Base-by-base conservation (phyloP, 2,329 filamentous ascomycete species). In the Aureobasidium sp. region DNA sequence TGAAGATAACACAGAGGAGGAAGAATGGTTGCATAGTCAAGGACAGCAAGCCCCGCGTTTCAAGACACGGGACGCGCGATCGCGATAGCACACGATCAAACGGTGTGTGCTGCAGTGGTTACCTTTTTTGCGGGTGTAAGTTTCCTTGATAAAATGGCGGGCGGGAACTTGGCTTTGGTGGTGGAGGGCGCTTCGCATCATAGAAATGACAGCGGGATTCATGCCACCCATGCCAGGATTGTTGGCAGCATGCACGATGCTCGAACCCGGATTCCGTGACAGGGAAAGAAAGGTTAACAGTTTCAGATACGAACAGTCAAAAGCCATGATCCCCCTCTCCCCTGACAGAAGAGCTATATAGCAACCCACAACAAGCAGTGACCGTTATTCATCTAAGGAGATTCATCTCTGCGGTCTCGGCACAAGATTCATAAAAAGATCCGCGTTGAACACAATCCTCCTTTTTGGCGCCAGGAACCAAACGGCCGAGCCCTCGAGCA, bases 381-480 rank as follows among this genome's bases (percentile, higher is more conserved):
- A 21, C 37, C 50, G 50, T 54, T 54, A 32, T 54, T 32, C 36
- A 54, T 54, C 50, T 42, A 41, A 54, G 50, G 50, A 54, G 50
- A 54, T 42, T 54, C 27, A 6, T 7, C 32, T 25, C n/a, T 14
- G 53, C 53, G 41, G 53, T 57, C 29, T 57, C 53, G 53, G 41
- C 53, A 44, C 53, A 45, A 57, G 39, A 57, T 44, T 44, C 53
- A 57, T n/a, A 57, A 44, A 21, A 57, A 16, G 41, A 57, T 34
- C 34, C 53, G 39, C 37, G 14, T n/a, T 11, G 32, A n/a, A 27
- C 39, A 44, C 37, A 14, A 55, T 21, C 21, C 53, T 57, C 53
- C 53, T 45, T 57, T 57, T 55, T 45, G 30, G 39, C 53, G 53
- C 41, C 53, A 57, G 53, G 53, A 57, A 57, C 53, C 53, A 36